Evolutionary conservation across 164 flowering plant species (phyloP).

Genomic region (Aristolochia contorta): DNA sequence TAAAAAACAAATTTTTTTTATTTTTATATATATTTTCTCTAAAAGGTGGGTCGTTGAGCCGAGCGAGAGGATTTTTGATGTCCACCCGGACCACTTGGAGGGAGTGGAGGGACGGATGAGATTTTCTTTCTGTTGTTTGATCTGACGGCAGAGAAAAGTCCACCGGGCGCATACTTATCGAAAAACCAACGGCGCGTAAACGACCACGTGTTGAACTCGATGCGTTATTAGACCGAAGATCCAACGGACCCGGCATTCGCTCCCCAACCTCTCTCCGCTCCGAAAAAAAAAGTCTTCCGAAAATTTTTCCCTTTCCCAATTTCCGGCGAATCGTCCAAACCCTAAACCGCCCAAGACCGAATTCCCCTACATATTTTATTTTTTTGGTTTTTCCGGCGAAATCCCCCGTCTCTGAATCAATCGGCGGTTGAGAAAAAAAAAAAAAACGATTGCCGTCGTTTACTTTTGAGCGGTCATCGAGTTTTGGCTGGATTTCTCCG

Average conservation of each 20-base stretch:
- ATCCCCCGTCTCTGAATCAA: no score
- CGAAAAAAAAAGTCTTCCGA: slow-evolving; percentile 2
- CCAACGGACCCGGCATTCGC: slow-evolving; percentile 37
- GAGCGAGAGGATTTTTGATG: no score
- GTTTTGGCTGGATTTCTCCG: no score
- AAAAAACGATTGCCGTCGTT: no score
- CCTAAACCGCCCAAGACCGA: no score
- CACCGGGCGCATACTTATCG: slow-evolving; percentile 34
- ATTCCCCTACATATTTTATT: no score
- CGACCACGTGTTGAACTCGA: slow-evolving; percentile 31
- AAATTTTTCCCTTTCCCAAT: background rate
- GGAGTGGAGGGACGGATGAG: slow-evolving; percentile 4
- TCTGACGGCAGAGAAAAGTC: slow-evolving; percentile 10
- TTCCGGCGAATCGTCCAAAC: background rate
- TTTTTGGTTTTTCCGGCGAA: no score
- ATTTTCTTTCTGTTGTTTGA: background rate
- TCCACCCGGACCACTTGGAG: background rate
- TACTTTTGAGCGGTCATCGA: no score
- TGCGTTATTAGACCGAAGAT: slow-evolving; percentile 28
- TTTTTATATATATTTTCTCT: background rate
- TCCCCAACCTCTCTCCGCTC: slow-evolving; percentile 3
- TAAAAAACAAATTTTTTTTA: background rate
- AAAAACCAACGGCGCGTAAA: slow-evolving; percentile 23
- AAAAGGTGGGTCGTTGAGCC: no score
- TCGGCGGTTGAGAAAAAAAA: no score